Evolutionary conservation across 2,329 filamentous ascomycete genomes (phyloP), one percentile per base, ranked within the genome.

Genomic region (Aspergillus pseudoviridinutans): DNA sequence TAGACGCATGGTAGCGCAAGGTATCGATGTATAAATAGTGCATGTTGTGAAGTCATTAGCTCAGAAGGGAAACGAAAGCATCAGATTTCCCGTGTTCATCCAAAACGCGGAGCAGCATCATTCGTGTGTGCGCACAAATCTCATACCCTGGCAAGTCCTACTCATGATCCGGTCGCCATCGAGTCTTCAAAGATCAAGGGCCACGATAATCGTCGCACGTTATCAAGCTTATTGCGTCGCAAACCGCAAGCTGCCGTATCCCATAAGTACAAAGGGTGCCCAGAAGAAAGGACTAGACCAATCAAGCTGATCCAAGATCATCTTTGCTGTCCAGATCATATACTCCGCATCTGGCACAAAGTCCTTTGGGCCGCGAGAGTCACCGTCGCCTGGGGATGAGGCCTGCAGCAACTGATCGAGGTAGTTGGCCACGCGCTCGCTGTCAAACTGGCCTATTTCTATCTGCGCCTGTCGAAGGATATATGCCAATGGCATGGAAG

Each of bases 221-320:
- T 9, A 28, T 12, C 9, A 29, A 29, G 9, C 28, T 29, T 28
- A 29, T 29, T 12, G 28, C 28, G 28, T 4, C 28, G 28, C 28
- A 51, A 67, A 62, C 8, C 60, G 56, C 44, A 67, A 66, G 9
- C 61, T 60, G 8, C 66, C 66, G 55, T 65, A 63, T 25, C 64
- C 65, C 41, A 67, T 59, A 44, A 67, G 44, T 1, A 59, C 60
- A 53, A 65, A 67, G 2, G 65, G 61, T 1, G 65, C 66, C 65
- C 66, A 67, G 28, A 61, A 68, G 27, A 67, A 65, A 1, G 64
- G 65, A 42, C 65, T 67, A 0, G 58, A 52, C 66, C 64, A 67
- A 42, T 67, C 65, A 35, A 68, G 49, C 42, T 67, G 60, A 12
- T 50, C 38, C 5, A 68, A 35, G 20, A 65, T 62, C 64, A 67